A percentile compares a stretch with the other conserved stretches of the same genome.
Conservation (phyloP, 192 early-diverging fungal species). For the Coemansia erecta region DNA sequence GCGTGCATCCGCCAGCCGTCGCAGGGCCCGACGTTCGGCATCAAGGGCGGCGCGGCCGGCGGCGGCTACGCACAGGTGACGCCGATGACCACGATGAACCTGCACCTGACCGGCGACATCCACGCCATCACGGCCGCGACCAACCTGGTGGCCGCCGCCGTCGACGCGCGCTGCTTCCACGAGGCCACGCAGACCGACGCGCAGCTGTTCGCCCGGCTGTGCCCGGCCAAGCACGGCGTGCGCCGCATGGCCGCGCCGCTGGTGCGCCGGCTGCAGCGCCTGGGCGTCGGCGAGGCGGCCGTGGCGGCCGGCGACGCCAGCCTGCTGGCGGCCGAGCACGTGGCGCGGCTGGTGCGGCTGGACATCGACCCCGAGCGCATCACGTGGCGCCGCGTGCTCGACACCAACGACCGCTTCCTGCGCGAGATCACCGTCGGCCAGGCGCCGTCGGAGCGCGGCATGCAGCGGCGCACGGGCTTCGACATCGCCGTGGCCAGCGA, state of each 20-base stretch:
- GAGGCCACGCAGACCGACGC: constrained; percentile 70
- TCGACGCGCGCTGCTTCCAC: constrained; percentile 98
- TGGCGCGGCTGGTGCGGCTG: constrained; percentile 80
- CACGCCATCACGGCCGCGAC: constrained; percentile 98
- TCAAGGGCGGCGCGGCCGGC: constrained; percentile 98
- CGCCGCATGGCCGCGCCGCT: constrained; percentile 81
- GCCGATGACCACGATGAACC: constrained; percentile 99
- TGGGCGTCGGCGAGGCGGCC: constrained; percentile 82
- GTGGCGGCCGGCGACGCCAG: constrained; percentile 64
- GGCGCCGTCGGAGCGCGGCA: constrained; percentile 82
- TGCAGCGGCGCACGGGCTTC: constrained; percentile 86
- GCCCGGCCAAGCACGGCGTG: constrained; percentile 83
- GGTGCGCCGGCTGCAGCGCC: constrained; percentile 68
- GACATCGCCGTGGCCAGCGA: constrained; percentile 99
- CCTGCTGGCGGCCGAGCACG: constrained; percentile 69
- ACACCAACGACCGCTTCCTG: constrained; percentile 96
- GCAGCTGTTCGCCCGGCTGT: constrained; percentile 86
- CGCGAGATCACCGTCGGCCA: constrained; percentile 88
- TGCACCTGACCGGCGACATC: constrained; percentile 98
- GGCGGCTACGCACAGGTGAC: constrained; percentile 99
- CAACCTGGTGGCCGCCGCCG: constrained; percentile 95
- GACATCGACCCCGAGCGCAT: constrained; percentile 95
- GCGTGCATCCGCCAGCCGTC: constrained; percentile 99
- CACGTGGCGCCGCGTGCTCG: constrained; percentile 94
- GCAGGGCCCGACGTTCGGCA: constrained; percentile 98